Base-by-base conservation (phyloP, 2,329 filamentous ascomycete genomes). In the Sphaerulina vaccinii region DNA sequence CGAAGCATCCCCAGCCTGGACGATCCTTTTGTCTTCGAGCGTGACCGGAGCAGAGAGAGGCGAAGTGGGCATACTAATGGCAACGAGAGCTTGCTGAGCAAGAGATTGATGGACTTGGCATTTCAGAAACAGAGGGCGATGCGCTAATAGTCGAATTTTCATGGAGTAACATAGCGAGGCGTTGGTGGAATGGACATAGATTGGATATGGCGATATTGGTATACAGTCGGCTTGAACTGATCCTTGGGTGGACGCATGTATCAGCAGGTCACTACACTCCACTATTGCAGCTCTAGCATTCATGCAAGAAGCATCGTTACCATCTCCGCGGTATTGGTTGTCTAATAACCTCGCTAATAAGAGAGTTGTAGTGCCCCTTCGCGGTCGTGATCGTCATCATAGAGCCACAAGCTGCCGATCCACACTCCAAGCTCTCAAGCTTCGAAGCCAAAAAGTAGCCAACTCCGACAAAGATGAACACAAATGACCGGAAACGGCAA, bases 11-110 rank as follows among this genome's bases (percentile, higher is more conserved):
- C 46, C 16, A 27, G 46, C 3, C 43, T 62, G 13, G 46, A 59
- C 5, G 57, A 65, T 37, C 55, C 58, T 15, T 62, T 65, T 39
- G 58, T 50, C 1, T 66, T 67, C 42, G 58, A 61, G 46, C 57
- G 61, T 3, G 61, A 64, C 22, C 56, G 47, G 23, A 69, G 65
- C 7, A 89, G 90, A 64, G 80, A 81, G 63, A 90, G 90, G 65
- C 79, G 89, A 16, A 83, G 66, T 61, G 86, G 79, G n/a, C n/a
- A n/a, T 65, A 83, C 83, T 5, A 84, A 89, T 54, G 37, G 37
- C 35, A 68, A 69, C 24, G 70, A 70, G n/a, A 71, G 71, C 49
- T 75, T 93, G 13, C 72, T 93, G 13, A 88, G 88, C 9, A 83
- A 83, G 65, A 79, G 83, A 51, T 71, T 92, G 38, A 79, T 83